These are phyloP conservation scores for Emergomyces pasteurianus DNA, from an alignment of 2,329 filamentous ascomycete species.

Conservation along the genomic window DNA sequence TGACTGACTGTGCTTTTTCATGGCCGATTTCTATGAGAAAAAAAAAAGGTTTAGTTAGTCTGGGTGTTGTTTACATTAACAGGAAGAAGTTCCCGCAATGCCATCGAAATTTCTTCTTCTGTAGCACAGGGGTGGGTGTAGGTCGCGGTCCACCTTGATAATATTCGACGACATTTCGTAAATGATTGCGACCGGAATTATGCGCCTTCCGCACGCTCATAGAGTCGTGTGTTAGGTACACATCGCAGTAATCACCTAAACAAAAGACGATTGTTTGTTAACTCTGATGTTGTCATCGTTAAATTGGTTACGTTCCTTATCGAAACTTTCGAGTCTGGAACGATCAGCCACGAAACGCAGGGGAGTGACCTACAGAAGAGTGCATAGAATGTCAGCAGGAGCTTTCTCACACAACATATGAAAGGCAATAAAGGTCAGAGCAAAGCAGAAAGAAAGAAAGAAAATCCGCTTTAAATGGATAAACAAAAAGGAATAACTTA, in stretches of 20 bases:
- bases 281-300: neutral
- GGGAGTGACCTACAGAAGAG: slow-evolving; percentile 53
- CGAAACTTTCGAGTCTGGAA: slow-evolving; percentile 11
- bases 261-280: neutral
- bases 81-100: neutral
- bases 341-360: neutral
- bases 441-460: neutral
- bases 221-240: slow-evolving; percentile 98
- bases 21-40: slow-evolving; percentile 73
- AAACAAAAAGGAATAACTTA: slow-evolving; percentile 38
- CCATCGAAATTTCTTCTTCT: too few species aligned
- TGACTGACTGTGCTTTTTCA: slow-evolving; percentile 96
- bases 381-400: slow-evolving; percentile 35
- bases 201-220: slow-evolving; percentile 99
- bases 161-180: slow-evolving; percentile 96
- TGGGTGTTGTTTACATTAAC: neutral
- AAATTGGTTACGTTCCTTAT: neutral
- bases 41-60: neutral
- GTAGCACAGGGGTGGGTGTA: neutral
- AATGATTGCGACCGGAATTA: slow-evolving; percentile 90
- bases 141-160: slow-evolving; percentile 60
- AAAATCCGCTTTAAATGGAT: neutral
- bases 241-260: slow-evolving; percentile 91
- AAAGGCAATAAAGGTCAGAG: too few species aligned
- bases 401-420: neutral